Conservation (phyloP, 1,139 yeast genomes). For the Blastobotrys aristatus region DNA sequence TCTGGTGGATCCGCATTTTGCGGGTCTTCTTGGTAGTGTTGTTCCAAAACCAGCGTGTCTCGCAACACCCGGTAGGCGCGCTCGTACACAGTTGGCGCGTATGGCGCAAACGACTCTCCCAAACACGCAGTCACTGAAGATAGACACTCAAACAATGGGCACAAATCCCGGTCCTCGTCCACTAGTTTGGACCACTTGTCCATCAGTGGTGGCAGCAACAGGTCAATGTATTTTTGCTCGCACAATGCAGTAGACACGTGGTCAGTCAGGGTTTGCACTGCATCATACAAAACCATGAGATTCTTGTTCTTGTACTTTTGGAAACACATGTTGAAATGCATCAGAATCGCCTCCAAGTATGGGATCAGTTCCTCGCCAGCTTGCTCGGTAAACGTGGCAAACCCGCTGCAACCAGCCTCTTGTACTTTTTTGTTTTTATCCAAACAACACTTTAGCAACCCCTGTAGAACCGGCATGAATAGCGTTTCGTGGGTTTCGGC, state of each 20-base stretch:
- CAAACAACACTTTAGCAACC: constrained; percentile 66
- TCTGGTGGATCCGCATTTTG: constrained; percentile 67
- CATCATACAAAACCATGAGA: constrained; percentile 76
- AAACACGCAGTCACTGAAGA: constrained; percentile 85
- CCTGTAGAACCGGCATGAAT: constrained; percentile 71
- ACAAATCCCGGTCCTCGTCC: constrained; percentile 76
- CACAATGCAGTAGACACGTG: constrained; percentile 50
- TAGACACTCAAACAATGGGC: constrained; percentile 92
- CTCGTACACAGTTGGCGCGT: constrained; percentile 82
- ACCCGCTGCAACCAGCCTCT: constrained; percentile 86
- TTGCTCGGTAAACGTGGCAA: constrained; percentile 76
- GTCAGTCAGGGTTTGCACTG: constrained; percentile 88
- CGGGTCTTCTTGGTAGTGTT: constrained; percentile 61
- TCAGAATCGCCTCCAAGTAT: constrained; percentile 60
- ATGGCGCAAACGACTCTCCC: constrained; percentile 81
- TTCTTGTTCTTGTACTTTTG: constrained; percentile 75
- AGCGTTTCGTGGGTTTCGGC: constrained; percentile 62
- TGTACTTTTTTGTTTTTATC: constrained; percentile 90
- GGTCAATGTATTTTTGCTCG: constrained; percentile 52
- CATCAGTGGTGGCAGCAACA: constrained; percentile 74
- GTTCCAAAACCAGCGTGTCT: constrained; percentile 63
- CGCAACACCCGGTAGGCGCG: constrained; percentile 68
- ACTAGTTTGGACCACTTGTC: constrained; percentile 67
- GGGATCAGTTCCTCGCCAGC: constrained; percentile 58
- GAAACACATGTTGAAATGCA: constrained; percentile 71